Evolutionary conservation across 1,139 yeast genomes (phyloP), one percentile per base, ranked within the genome.

Genomic region (Geotrichum reessii): DNA sequence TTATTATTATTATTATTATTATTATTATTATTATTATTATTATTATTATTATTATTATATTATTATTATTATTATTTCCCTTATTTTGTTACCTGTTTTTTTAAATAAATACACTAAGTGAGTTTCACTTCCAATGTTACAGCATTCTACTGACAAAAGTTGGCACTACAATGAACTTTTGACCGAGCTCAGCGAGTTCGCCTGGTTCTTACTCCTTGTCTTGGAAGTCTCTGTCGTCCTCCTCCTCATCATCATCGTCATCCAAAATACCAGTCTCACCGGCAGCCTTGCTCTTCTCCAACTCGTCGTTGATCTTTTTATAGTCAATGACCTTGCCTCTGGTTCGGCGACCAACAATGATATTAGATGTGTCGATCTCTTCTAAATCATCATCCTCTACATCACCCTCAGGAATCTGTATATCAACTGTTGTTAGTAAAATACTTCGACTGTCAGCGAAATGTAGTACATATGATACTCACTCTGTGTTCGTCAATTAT

Each of bases 311-410:
- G n/a, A 95, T 92, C 73, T 88, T 86, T 62, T 83, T 80, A 73
- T 87, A 92, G 73, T 92, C 97, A 67, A 92, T 86, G 40, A 86
- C 87, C 71, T 86, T 87, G 22, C 97, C 96, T 66, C 97, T 83
- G 12, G 97, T 90, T 77, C 98, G 87, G 73, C 96, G 82, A 28
- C 84, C 77, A 27, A 87, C 79, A 63, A 91, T 88, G 70, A 91
- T 91, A 73, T 92, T 92, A 53, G 92, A 77, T 49, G 86, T 79
- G 69, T 91, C 97, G 66, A 92, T 89, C 72, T 88, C 97, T 19
- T 82, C 82, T 66, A 90, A 78, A 66, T 87, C 95, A 67, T 89
- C 96, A 50, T 88, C 96, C 47, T 85, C 95, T 46, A 69, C 76
- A 25, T 76, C 79, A 28, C 73, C 80, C 5, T 71, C 79, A 9